Base-by-base conservation (phyloP, 768 basidiomycete species). In the Leccinum uliginosum region DNA sequence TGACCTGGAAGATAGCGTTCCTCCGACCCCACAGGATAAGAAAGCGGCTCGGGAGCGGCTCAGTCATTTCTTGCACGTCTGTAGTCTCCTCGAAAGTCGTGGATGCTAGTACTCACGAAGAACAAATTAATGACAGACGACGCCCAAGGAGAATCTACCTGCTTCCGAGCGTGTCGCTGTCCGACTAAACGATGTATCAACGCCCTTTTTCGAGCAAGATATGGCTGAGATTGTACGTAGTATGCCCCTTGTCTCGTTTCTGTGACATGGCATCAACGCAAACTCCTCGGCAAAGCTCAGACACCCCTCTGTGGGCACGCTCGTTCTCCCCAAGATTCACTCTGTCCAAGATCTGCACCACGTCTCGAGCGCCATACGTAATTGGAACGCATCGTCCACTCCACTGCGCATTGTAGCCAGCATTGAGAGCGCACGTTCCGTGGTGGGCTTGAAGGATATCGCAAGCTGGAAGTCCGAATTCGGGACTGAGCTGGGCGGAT, bases 261-360 rank as follows among this genome's bases (percentile, higher is more conserved):
- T 26, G 26, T 35, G 46, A 50, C 58, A 19, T 35, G 21, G 40
- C 21, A 15, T 50, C 48, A 23, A 67, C 49, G 17, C 24, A 47
- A 56, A 24, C 24, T 32, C 55, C 30, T 49, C 30, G 53, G 47
- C 9, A 56, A 59, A 86, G 84, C 73, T 84, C 38, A 65, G 66
- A 21, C 68, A 77, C 14, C 69, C 76, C 0, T 63, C 74, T 46
- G 78, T 93, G 30, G 73, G 79, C 26, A 86, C 85, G 4, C 74
- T 95, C n/a, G 80, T 94, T 19, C 77, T 97, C 19, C 93, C 93
- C 3, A 97, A 97, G 71, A 81, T 94, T 17, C 83, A 93, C 59
- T 84, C 85, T 0, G 76, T 78, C 2, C 73, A 78, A 38, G 88
- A 93, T 65, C 71, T 97, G 46, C 75, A 85, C 60, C 69, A 75